Percentiles rank a stretch among this genome's conserved stretches.
Conservation (phyloP, 768 basidiomycete genomes). For the Agaricus sinodeliciosus region DNA sequence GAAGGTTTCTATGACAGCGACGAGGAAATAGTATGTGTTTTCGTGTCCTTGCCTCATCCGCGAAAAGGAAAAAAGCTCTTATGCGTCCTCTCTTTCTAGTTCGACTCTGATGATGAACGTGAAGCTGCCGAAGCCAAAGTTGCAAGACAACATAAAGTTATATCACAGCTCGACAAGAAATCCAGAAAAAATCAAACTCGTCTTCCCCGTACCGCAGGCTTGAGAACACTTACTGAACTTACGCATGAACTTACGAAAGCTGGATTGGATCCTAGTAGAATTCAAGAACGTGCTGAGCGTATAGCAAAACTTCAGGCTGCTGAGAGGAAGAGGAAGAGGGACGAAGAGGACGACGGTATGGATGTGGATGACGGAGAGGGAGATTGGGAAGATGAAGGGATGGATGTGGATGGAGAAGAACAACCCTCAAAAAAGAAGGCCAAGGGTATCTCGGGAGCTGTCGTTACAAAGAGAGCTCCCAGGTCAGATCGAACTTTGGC, state of each 20-base stretch:
- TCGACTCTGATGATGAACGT: conserved; percentile 70
- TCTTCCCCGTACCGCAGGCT: conserved; percentile 70
- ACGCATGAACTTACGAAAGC: conserved; percentile 77
- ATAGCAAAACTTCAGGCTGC: conserved; percentile 68
- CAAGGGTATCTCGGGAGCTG: conserved; percentile 57
- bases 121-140: conserved; percentile 59
- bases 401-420: conserved; percentile 51
- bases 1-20: conserved; percentile 95
- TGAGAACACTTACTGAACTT: conserved; percentile 69
- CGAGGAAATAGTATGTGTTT: conserved; percentile 65
- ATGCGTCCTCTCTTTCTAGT: conserved; percentile 27
- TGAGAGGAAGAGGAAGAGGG: conserved; percentile 63
- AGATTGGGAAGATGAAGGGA: conserved; percentile 32
- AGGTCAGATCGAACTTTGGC: conserved; percentile 68
- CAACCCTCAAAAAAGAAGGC: conserved; percentile 48
- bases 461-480: conserved; percentile 48
- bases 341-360: conserved; percentile 52
- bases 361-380: conserved; percentile 38
- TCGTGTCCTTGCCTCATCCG: neutral
- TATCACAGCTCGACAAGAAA: conserved; percentile 76
- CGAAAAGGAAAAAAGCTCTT: neutral
- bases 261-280: conserved; percentile 81
- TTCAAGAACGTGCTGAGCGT: conserved; percentile 83
- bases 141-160: conserved; percentile 60
- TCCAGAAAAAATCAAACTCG: conserved; percentile 79